phyloP scores from a whole-genome alignment of 2,329 filamentous ascomycete species.

The Ceratocystiopsis brevicomis region DNA sequence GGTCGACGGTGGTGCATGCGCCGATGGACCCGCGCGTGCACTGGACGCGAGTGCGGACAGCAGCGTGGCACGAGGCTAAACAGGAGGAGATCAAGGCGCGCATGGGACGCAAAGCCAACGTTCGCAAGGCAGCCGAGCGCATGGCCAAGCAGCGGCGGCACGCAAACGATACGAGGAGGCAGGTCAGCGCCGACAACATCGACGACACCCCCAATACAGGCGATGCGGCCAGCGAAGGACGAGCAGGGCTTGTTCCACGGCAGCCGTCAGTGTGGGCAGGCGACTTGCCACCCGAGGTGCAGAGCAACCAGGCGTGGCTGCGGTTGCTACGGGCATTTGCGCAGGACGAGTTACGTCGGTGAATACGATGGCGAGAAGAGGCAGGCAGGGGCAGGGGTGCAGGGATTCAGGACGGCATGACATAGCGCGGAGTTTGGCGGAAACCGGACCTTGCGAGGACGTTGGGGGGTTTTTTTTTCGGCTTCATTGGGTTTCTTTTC shows the following conservation, averaged over 20 bases:
- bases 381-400: too few species aligned
- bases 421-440: too few species aligned
- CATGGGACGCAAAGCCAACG: constrained; percentile 31
- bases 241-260: too few species aligned
- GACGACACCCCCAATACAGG: too few species aligned
- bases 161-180: neutral
- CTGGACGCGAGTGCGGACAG: constrained; percentile 23
- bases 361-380: too few species aligned
- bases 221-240: too few species aligned
- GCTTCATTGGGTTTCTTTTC: too few species aligned
- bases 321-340: neutral
- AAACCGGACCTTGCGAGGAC: too few species aligned
- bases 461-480: too few species aligned
- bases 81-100: constrained; percentile 29
- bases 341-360: neutral
- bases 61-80: constrained; percentile 28
- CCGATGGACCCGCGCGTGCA: constrained; percentile 33
- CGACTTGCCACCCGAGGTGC: neutral
- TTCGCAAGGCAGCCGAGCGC: constrained; percentile 41
- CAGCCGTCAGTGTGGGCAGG: neutral
- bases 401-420: too few species aligned
- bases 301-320: neutral
- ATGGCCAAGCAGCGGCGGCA: neutral
- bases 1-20: constrained; percentile 3
- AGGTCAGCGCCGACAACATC: neutral